Base-by-base conservation (phyloP, 116 monocot species). In the Cymodocea nodosa region DNA sequence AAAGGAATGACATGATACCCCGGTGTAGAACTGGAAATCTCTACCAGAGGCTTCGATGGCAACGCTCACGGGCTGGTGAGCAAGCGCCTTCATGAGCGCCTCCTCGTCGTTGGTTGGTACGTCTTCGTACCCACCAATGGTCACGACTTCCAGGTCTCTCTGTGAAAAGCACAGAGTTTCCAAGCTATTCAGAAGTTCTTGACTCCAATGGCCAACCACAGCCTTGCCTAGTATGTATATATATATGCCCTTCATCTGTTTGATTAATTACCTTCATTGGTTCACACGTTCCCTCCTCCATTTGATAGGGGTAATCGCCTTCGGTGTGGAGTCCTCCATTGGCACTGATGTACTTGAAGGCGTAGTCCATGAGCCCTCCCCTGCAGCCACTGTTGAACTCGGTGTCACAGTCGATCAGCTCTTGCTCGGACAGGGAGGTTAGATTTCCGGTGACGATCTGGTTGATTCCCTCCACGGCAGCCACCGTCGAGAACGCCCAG, bases 401-500 rank as follows among this genome's bases (percentile, higher is more conserved):
- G 12, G 74, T 86, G 59, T 82, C 80, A 37, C 89, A 89, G 71
- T 93, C 93, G 59, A 93, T 80, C 34, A 93, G 74, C 76, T 89
- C 72, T 66, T 93, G 89, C 82, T 93, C 93, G 10, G 89, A 93
- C 39, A 89, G 75, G 1, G 93, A 68, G 2, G 82, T 84, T 58
- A 89, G 66, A 67, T 86, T 89, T 16, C 89, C 86, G 0, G 84
- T 86, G 10, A 82, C 74, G 19, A 93, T 86, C 66, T 89, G 73
- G 72, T 82, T 83, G 30, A 93, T 82, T 15, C 93, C 93, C 35
- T 93, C 93, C 16, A 89, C 84, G 0, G 89, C 83, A 34, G 82
- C 93, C 35, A 93, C 89, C 4, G 86, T 84, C 22, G 93, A 93
- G 67, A 89, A 89, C 6, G 93, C 93, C 93, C 93, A 93, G 62